phyloP scores from a whole-genome alignment of 306 rosid genomes.

The Crotalaria pallida region DNA sequence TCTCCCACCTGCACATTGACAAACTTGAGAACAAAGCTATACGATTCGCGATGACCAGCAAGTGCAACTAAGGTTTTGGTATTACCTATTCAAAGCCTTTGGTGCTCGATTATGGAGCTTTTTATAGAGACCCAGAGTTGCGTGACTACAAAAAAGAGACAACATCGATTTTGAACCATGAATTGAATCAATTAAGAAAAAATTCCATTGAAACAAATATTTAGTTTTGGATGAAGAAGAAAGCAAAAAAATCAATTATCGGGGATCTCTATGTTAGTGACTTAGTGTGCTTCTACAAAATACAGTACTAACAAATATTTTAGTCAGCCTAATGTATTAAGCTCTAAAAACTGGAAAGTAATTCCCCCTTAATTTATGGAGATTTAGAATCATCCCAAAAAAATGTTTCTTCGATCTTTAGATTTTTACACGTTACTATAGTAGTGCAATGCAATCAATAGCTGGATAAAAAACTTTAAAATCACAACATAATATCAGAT shows the following conservation, averaged over 20 bases:
- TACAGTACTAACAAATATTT: neutral
- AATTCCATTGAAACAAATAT: neutral
- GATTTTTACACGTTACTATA: no score
- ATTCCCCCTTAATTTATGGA: no score
- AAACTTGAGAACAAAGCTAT: neutral
- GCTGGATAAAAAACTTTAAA: neutral
- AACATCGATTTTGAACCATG: neutral
- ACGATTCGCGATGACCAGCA: neutral
- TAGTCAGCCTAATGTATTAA: neutral
- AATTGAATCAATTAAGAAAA: neutral
- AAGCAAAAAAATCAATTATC: neutral
- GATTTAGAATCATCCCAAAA: no score
- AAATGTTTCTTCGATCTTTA: no score
- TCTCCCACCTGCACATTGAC: constrained; percentile 78
- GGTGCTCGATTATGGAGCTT: constrained; percentile 82
- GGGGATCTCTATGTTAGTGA: neutral
- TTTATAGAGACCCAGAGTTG: constrained; percentile 87
- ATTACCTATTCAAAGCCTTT: constrained; percentile 73
- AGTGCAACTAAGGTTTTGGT: neutral
- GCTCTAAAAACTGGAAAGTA: neutral
- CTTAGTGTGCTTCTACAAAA: constrained; percentile 3
- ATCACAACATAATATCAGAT: no score
- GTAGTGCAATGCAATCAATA: no score
- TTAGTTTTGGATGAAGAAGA: neutral
- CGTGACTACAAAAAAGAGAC: constrained; percentile 53